A percentile compares a stretch with the other conserved stretches of the same genome.
Conservation (phyloP, 257 asterid genomes). For the Solanum corneliomulleri region DNA sequence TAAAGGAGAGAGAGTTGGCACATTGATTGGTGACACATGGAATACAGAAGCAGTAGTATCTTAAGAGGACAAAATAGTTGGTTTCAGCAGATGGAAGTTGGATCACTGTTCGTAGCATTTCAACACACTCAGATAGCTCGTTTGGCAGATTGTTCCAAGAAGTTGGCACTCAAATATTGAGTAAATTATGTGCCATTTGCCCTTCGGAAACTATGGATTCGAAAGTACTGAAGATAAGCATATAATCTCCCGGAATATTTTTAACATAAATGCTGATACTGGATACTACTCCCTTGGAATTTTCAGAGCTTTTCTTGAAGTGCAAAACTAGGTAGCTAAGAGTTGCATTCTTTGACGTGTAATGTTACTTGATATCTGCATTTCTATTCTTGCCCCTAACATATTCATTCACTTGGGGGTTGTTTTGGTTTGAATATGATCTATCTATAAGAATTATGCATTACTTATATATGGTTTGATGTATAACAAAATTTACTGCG, state of each 20-base stretch:
- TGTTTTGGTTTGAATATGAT: background rate
- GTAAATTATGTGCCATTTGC: background rate
- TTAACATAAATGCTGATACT: background rate
- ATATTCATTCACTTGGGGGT: background rate
- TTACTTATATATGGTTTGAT: background rate
- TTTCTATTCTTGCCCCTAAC: background rate
- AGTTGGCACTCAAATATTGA: background rate
- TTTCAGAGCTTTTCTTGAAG: background rate
- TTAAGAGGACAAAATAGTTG: conserved; percentile 4
- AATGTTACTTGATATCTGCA: background rate
- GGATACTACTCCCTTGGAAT: background rate
- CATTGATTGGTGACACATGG: conserved; percentile 49
- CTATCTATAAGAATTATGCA: background rate
- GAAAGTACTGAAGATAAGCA: background rate
- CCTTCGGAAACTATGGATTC: background rate
- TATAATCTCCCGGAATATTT: background rate
- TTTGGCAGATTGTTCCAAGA: background rate
- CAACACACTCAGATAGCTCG: background rate
- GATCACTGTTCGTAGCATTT: background rate
- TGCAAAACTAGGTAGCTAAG: background rate
- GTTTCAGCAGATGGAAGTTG: background rate
- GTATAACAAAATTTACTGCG: background rate
- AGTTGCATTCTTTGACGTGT: background rate
- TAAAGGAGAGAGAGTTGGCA: conserved; percentile 69
- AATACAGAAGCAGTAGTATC: conserved; percentile 25